Evolutionary conservation across 2,329 filamentous ascomycete genomes (phyloP), one percentile per base, ranked within the genome.

Genomic region (Fusarium sp.): DNA sequence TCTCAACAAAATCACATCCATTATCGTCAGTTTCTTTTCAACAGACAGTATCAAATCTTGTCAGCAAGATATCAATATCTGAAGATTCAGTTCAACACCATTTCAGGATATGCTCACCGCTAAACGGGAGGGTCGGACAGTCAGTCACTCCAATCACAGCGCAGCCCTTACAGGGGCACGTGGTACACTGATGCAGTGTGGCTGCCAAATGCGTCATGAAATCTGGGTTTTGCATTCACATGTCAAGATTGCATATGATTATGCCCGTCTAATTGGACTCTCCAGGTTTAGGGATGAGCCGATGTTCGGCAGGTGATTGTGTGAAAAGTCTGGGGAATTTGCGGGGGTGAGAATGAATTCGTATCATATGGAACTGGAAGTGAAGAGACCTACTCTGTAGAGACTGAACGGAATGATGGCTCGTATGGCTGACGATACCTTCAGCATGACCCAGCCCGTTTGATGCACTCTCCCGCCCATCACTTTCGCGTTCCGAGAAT

Each of bases 261-360:
- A 30, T 30, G 28, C 28, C 37, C 12, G 21, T 51, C n/a, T 16
- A 46, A 70, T 70, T 70, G 67, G 67, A 45, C 55, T 52, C 66
- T 65, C 58, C 58, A 54, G 39, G 52, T 62, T 58, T 58, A 37
- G 18, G 34, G 14, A 42, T 34, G 26, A 49, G 41, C 69, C 69
- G 66, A 62, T 58, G 50, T 45, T 71, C 58, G 67, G 70, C 69
- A 72, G 69, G 52, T 72, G 69, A 70, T 67, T 42, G 19, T 44
- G 42, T 10, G n/a, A 19, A 25, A 19, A 72, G 54, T 71, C 69
- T 67, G 69, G 69, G 69, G 67, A 70, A 71, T 67, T 51, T 70
- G 67, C 63, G 67, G 67, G 67, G 67, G 64, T 41, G 34, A 21
- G 14, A 44, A 37, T 42, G 16, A 41, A 9, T 18, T 16, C 4